A percentile compares a stretch with the other conserved stretches of the same genome.
Conservation (phyloP, 2,329 filamentous ascomycete species). For the Zalaria sp. region DNA sequence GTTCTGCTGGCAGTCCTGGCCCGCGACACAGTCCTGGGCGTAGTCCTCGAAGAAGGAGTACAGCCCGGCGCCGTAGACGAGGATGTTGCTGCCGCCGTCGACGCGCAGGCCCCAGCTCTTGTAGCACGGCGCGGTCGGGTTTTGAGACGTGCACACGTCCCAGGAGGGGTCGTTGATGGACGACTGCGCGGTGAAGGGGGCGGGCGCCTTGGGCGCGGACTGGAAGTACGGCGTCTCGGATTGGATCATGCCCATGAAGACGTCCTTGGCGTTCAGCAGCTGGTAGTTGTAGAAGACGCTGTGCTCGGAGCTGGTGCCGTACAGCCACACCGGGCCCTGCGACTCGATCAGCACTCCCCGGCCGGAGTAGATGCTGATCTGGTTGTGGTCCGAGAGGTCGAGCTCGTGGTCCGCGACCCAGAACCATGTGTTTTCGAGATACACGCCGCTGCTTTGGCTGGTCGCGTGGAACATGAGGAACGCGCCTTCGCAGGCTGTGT, state of each 20-base stretch:
- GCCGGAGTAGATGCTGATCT: constrained; percentile 77
- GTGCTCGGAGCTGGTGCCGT: constrained; percentile 53
- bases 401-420: constrained; percentile 91
- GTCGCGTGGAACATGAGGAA: constrained; percentile 50
- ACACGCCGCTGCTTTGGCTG: constrained; percentile 42
- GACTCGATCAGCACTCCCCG: constrained; percentile 70
- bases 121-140: constrained; percentile 11
- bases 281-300: constrained; percentile 59
- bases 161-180: constrained; percentile 30
- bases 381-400: constrained; percentile 85
- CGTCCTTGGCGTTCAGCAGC: constrained; percentile 42
- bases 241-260: constrained; percentile 52
- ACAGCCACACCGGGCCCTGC: constrained; percentile 63
- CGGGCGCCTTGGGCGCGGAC: constrained; percentile 44
- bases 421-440: constrained; percentile 83
- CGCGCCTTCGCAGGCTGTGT: constrained; percentile 56
- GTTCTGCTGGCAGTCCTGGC: constrained; percentile 36
- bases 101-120: constrained; percentile 30
- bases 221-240: constrained; percentile 62
- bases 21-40: constrained; percentile 31
- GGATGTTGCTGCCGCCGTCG: constrained; percentile 24
- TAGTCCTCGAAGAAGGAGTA: constrained; percentile 47
- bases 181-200: constrained; percentile 38
- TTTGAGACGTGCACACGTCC: constrained; percentile 16
- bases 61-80: constrained; percentile 37